Conservation (phyloP, 208 protist genomes). For the Trypanosoma avium region DNA sequence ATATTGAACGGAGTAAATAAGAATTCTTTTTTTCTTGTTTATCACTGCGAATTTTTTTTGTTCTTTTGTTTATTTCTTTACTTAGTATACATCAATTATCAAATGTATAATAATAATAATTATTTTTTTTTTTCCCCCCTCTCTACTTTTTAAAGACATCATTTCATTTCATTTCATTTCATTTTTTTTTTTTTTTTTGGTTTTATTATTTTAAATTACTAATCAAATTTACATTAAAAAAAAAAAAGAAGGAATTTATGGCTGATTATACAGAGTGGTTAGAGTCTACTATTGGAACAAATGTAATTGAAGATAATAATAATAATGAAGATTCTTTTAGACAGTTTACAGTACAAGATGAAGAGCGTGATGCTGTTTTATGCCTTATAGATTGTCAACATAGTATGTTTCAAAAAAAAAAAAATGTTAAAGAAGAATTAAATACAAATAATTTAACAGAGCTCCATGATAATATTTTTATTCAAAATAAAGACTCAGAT, state of each 20-base stretch:
- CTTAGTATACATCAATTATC: background rate
- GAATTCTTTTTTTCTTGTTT: too few relatives aligned
- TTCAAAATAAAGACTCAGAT: too few relatives aligned
- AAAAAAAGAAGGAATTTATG: slow-evolving; percentile 25
- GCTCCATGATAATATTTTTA: too few relatives aligned
- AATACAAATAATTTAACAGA: too few relatives aligned
- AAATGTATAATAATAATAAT: background rate
- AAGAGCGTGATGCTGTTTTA: slow-evolving; percentile 61
- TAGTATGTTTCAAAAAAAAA: slow-evolving; percentile 44
- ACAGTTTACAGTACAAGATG: slow-evolving; percentile 16
- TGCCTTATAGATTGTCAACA: slow-evolving; percentile 75
- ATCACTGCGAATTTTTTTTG: too few relatives aligned
- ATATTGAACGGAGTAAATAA: too few relatives aligned
- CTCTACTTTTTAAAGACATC: slow-evolving; percentile 3
- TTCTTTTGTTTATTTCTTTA: too few relatives aligned
- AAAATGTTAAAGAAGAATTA: too few relatives aligned
- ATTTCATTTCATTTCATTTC: too few relatives aligned
- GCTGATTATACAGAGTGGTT: slow-evolving; percentile 49
- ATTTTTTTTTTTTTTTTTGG: slow-evolving; percentile 17
- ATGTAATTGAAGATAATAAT: slow-evolving; percentile 15
- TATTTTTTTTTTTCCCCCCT: slow-evolving; percentile 9
- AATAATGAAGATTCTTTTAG: slow-evolving; percentile 20
- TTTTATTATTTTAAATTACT: background rate
- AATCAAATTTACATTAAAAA: background rate
- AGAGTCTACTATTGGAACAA: slow-evolving; percentile 38